Conservation (phyloP, 2,329 filamentous ascomycete genomes). For the Raffaelea albimanens region DNA sequence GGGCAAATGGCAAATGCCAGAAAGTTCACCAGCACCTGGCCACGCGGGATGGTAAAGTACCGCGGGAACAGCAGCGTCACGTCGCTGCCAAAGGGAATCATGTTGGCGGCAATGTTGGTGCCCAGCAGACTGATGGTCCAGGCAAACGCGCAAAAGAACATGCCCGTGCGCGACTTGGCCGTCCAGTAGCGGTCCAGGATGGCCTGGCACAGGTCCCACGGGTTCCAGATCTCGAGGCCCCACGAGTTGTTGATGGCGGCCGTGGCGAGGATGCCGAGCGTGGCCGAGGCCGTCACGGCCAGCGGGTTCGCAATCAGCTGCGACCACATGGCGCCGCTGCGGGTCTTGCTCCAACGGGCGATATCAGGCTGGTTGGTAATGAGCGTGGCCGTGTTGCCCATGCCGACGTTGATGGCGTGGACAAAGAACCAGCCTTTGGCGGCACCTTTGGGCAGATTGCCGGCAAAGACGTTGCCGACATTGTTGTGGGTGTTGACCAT, state of each 20-base stretch:
- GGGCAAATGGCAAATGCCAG: slow-evolving; percentile 14
- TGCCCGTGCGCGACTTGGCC: slow-evolving; percentile 8
- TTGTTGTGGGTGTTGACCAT: slow-evolving; percentile 28
- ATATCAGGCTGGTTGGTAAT: slow-evolving; percentile 35
- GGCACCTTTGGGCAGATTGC: slow-evolving; percentile 12
- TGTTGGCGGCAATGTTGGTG: slow-evolving; percentile 20
- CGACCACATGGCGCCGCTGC: slow-evolving; percentile 28
- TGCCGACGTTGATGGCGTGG: slow-evolving; percentile 26
- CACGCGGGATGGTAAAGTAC: slow-evolving; percentile 25
- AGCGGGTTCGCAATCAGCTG: slow-evolving; percentile 31
- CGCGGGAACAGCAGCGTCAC: slow-evolving; percentile 24
- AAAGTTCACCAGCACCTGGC: slow-evolving; percentile 17
- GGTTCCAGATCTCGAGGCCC: slow-evolving; percentile 21
- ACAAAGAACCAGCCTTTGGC: slow-evolving; percentile 26
- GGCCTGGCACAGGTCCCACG: slow-evolving; percentile 15
- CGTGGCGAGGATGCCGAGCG: slow-evolving; percentile 33
- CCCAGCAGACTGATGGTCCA: slow-evolving; percentile 14
- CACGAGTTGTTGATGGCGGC: slow-evolving; percentile 32
- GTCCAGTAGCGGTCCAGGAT: slow-evolving; percentile 15
- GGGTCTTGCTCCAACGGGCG: slow-evolving; percentile 28
- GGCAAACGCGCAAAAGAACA: slow-evolving; percentile 14
- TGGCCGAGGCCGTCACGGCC: slow-evolving; percentile 28
- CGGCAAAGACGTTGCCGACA: slow-evolving; percentile 18
- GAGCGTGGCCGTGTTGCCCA: slow-evolving; percentile 22
- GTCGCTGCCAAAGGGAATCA: slow-evolving; percentile 27